phyloP scores from a whole-genome alignment of 495 filamentous ascomycete genomes.

The Penicillium robsamsonii region DNA sequence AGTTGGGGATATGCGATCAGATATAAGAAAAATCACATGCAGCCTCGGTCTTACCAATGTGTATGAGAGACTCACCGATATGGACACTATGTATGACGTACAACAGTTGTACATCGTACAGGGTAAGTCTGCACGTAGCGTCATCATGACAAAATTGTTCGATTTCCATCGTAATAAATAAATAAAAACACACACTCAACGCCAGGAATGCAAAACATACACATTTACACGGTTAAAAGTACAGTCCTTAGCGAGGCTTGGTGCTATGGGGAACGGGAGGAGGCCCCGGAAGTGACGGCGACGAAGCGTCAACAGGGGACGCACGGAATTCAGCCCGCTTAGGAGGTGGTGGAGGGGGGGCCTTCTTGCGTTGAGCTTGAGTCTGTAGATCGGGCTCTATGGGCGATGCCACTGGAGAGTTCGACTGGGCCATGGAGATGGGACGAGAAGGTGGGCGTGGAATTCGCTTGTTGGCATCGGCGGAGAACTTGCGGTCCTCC shows the following conservation, averaged over 20 bases:
- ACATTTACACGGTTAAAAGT: constrained; percentile 1
- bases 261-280: constrained; percentile 43
- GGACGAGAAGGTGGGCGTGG: constrained; percentile 30
- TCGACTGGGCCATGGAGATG: constrained; percentile 8
- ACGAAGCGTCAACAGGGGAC: constrained; percentile 22
- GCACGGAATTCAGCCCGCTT: constrained; percentile 52
- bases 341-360: constrained; percentile 67
- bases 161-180: background rate
- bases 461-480: constrained; percentile 29
- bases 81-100: background rate
- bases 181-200: background rate
- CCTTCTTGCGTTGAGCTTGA: constrained; percentile 54
- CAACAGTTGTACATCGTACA: background rate
- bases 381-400: constrained; percentile 20
- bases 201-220: background rate
- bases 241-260: constrained; percentile 43
- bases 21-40: constrained; percentile 25
- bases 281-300: constrained; percentile 29
- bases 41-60: constrained; percentile 20
- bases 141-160: background rate
- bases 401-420: constrained; percentile 12
- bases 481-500: constrained; percentile 34
- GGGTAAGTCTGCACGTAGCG: background rate
- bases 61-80: background rate
- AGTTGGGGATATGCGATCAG: constrained; percentile 7